Evolutionary conservation across 331 rosid species (phyloP).

Genomic region (Pyrus hybrid): DNA sequence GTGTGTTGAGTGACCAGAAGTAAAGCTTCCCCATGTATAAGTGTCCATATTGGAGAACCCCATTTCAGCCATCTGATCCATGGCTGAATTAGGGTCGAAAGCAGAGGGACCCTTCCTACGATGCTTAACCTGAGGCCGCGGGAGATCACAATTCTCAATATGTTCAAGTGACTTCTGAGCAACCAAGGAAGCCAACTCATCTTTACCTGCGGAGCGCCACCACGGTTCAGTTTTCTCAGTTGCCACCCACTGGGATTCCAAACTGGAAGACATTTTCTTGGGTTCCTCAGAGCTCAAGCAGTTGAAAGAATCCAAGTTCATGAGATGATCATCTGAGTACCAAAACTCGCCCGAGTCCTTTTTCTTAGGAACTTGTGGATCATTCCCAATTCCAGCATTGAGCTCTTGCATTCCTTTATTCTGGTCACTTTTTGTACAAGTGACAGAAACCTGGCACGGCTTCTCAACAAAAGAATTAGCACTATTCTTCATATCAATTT

Average conservation of each 20-base stretch:
- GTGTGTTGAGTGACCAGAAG: slow-evolving; percentile 31
- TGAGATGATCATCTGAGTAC: slow-evolving; percentile 38
- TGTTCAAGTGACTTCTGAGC: slow-evolving; percentile 66
- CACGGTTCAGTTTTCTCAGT: slow-evolving; percentile 54
- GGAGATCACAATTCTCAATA: slow-evolving; percentile 87
- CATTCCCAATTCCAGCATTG: slow-evolving; percentile 28
- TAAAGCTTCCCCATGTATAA: slow-evolving; percentile 28
- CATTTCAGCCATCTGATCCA: slow-evolving; percentile 32
- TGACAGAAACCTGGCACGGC: slow-evolving; percentile 19
- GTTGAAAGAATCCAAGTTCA: slow-evolving; percentile 40
- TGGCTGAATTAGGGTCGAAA: slow-evolving; percentile 30
- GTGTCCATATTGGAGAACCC: slow-evolving; percentile 25
- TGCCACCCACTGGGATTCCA: slow-evolving; percentile 44
- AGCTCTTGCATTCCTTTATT: slow-evolving; percentile 19
- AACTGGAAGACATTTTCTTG: slow-evolving; percentile 35
- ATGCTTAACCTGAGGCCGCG: slow-evolving; percentile 49
- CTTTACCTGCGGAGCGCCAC: slow-evolving; percentile 76
- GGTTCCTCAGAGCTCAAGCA: slow-evolving; percentile 31
- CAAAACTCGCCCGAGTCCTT: slow-evolving; percentile 35
- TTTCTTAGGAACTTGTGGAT: slow-evolving; percentile 27
- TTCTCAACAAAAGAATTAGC: slow-evolving; percentile 14
- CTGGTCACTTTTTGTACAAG: slow-evolving; percentile 17
- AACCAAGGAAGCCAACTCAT: slow-evolving; percentile 77
- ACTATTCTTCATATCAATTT: slow-evolving; percentile 13
- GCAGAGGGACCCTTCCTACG: slow-evolving; percentile 18